Base-by-base conservation (phyloP, 2,329 filamentous ascomycete genomes). In the Huntiella savannae region DNA sequence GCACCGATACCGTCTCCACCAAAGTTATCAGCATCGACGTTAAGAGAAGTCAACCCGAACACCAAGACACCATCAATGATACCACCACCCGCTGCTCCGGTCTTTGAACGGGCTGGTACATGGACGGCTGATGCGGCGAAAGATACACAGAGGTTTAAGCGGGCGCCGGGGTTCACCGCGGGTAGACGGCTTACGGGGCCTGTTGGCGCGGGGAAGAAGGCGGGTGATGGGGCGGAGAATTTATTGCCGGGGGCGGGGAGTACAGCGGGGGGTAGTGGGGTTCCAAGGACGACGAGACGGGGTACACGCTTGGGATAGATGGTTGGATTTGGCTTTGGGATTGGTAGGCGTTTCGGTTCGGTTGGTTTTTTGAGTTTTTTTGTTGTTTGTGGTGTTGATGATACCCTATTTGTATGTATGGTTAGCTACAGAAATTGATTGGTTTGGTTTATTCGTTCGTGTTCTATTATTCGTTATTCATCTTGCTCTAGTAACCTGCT, bases 31-130 rank as follows among this genome's bases (percentile, higher is more conserved):
- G 22, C 22, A 1, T 28, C 22, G 58, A 71, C 69, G 52, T 63
- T 75, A 40, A 67, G 71, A 36, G 72, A 75, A 55, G 63, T 75
- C 33, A 69, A 74, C 55, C 69, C 69, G 33, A 70, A 70, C 40
- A 38, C 35, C 17, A 36, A 16, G 13, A 28, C 22, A 28, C 22
- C 22, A 28, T 28, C 22, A 1, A 28, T 28, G 8, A 28, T 28
- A 7, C 22, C 22, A 28, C 22, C 22, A 28, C 22, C 22, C 22
- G 8, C 22, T 10, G 22, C 22, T 10, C 22, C 22, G 22, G 22
- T 28, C 22, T 28, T 28, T 10, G 22, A 28, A 28, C 11, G 37
- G 33, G 4, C 37, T 19, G 8, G 17, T 6, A 13, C n/a, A 10
- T 7, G 10, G 40, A 4, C 13, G 4, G 2, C 17, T 6, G 40